phyloP scores from a whole-genome alignment of 163 green algal species.

The Scenedesmus sp. region DNA sequence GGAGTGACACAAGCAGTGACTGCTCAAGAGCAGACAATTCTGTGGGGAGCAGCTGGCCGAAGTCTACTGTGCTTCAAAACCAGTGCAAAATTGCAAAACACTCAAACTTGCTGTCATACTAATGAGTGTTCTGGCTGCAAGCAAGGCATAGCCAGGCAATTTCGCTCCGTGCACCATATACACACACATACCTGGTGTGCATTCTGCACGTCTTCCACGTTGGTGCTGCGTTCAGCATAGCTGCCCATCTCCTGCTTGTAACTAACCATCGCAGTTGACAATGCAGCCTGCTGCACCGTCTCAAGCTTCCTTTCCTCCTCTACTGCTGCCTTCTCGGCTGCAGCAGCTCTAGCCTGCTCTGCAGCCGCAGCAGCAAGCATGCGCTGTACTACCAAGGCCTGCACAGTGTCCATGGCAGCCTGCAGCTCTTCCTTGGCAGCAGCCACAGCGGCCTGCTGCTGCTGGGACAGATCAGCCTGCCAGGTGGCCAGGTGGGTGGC shows the following conservation, averaged over 20 bases:
- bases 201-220: not conserved
- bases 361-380: not conserved
- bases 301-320: not conserved
- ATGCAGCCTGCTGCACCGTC: not conserved
- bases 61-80: too few relatives aligned
- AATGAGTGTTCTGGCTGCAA: too few relatives aligned
- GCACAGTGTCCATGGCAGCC: not conserved
- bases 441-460: not conserved
- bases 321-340: not conserved
- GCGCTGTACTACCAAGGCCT: too few relatives aligned
- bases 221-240: not conserved
- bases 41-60: too few relatives aligned
- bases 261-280: not conserved
- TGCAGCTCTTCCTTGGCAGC: not conserved
- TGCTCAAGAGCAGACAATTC: too few relatives aligned
- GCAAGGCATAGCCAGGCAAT: too few relatives aligned
- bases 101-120: too few relatives aligned
- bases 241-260: not conserved
- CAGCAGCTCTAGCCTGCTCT: not conserved
- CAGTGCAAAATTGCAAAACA: too few relatives aligned
- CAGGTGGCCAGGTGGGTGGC: not conserved
- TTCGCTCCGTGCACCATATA: too few relatives aligned
- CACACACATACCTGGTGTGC: too few relatives aligned
- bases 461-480: not conserved
- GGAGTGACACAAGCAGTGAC: too few relatives aligned